A percentile compares a stretch with the other conserved stretches of the same genome.
phyloP scores from a whole-genome alignment of 2,329 filamentous ascomycete genomes.

The Scedosporium apiospermum region DNA sequence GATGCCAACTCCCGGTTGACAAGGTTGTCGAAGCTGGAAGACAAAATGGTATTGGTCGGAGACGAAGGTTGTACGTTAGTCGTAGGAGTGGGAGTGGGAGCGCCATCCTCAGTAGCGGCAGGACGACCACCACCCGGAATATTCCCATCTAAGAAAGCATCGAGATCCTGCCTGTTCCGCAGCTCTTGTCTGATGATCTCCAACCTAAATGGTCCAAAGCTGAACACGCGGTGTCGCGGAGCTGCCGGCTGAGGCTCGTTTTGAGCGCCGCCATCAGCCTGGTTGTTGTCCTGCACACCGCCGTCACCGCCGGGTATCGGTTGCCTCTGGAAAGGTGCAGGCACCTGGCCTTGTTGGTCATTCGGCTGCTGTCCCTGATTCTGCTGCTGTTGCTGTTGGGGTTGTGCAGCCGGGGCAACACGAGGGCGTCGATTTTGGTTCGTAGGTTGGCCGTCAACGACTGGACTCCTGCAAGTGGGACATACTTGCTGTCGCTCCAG shows the following conservation, averaged over 20 bases:
- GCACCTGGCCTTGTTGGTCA: conserved; percentile 14
- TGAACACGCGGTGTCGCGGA: conserved; percentile 23
- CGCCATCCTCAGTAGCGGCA: conserved; percentile 1
- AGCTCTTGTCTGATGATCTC: conserved; percentile 9
- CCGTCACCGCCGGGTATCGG: conserved; percentile 1
- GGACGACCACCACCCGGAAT: neutral
- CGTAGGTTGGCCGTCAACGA: conserved; percentile 43
- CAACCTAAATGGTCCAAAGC: conserved; percentile 14
- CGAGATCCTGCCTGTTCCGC: conserved; percentile 5
- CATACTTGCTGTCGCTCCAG: conserved; percentile 95
- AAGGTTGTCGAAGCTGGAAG: conserved; percentile 42
- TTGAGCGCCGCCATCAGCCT: neutral
- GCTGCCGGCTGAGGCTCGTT: conserved; percentile 6
- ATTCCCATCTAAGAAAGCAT: conserved; percentile 6
- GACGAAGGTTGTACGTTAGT: neutral
- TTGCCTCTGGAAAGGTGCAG: conserved; percentile 1
- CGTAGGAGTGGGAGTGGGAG: neutral
- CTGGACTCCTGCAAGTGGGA: conserved; percentile 82
- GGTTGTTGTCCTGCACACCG: neutral
- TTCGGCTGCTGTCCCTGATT: conserved; percentile 9
- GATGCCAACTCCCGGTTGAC: conserved; percentile 49
- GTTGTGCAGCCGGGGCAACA: conserved; percentile 13
- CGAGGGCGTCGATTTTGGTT: conserved; percentile 13
- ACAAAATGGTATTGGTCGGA: neutral
- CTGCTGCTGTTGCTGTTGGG: conserved; percentile 22